These are phyloP conservation scores for Solidago caesia DNA, from an alignment of 129 eudicot genomes.

Conservation along the genomic window DNA sequence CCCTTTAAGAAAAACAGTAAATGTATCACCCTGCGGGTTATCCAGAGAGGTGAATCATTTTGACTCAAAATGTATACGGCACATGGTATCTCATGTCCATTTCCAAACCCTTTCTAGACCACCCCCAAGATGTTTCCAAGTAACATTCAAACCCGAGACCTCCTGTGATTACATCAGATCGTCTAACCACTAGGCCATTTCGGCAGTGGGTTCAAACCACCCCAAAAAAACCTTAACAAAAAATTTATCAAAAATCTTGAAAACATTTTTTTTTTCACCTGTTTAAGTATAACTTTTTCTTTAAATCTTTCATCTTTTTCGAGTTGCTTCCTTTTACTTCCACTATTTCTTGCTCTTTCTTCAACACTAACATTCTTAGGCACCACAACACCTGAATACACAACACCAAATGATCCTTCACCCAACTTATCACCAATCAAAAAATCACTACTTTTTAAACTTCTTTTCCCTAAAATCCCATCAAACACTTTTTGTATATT, in stretches of 20 bases:
- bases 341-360: slow-evolving; percentile 44
- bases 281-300: slow-evolving; percentile 83
- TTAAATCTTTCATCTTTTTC: slow-evolving; percentile 66
- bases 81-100: too few species aligned
- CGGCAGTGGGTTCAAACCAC: background rate
- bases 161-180: too few species aligned
- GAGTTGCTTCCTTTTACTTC: slow-evolving; percentile 45
- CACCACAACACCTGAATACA: slow-evolving; percentile 80
- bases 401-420: slow-evolving; percentile 95
- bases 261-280: slow-evolving; percentile 41
- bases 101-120: too few species aligned
- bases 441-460: slow-evolving; percentile 57
- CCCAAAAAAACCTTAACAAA: background rate
- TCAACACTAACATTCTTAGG: slow-evolving; percentile 66
- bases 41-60: too few species aligned
- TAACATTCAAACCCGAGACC: too few species aligned
- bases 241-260: background rate
- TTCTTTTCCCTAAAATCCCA: slow-evolving; percentile 61
- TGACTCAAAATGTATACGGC: too few species aligned
- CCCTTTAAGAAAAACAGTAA: background rate
- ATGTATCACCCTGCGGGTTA: too few species aligned
- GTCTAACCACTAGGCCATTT: too few species aligned
- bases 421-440: slow-evolving; percentile 76
- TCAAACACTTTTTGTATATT: slow-evolving; percentile 68
- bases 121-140: too few species aligned